Base-by-base conservation (phyloP, 1,284 basidiomycete genomes). In the Leucoagaricus sp. region DNA sequence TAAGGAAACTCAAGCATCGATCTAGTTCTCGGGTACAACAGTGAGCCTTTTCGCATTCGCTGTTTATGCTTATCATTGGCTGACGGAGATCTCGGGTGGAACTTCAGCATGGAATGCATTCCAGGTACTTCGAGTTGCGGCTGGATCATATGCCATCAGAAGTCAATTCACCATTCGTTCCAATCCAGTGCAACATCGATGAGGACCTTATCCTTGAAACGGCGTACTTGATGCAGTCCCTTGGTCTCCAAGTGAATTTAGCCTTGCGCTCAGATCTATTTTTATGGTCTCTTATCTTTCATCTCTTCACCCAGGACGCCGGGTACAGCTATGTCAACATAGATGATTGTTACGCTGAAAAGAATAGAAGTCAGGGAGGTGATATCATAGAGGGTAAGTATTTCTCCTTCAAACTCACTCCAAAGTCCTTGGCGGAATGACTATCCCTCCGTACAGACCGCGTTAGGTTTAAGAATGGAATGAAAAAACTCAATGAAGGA, bases 281-380 rank as follows among this genome's bases (percentile, higher is more conserved):
- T 19, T 26, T 15, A 19, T n/a, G n/a, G n/a, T 8, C 33, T 49
- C n/a, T 8, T 13, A 13, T 38, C 19, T n/a, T 19, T 29, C 26
- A 23, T 7, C 21, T n/a, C 29, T 29, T 50, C 21, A 44, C 33
- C 5, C 55, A 84, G 80, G 78, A 80, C 54, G 73, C 71, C 29
- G 84, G 83, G 2, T 85, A 84, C 63, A 69, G 75, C 47, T 72
- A 80, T 60, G 68, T 85, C 50, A 85, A 82, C 59, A 64, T 85
- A 41, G 84, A 85, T 58, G 83, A 85, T 56, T 85, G 83, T 61
- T 85, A 82, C 63, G 75, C 82, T 3, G 78, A 82, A 64, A 82
- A 78, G 55, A 66, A 80, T 41, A 72, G 83, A 36, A 80, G 64
- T 54, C 60, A 69, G 5, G 61, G 63, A 13, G 84, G 83, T 8